Conservation (phyloP, 164 flowering plant species). For the Amborella trichopoda region DNA sequence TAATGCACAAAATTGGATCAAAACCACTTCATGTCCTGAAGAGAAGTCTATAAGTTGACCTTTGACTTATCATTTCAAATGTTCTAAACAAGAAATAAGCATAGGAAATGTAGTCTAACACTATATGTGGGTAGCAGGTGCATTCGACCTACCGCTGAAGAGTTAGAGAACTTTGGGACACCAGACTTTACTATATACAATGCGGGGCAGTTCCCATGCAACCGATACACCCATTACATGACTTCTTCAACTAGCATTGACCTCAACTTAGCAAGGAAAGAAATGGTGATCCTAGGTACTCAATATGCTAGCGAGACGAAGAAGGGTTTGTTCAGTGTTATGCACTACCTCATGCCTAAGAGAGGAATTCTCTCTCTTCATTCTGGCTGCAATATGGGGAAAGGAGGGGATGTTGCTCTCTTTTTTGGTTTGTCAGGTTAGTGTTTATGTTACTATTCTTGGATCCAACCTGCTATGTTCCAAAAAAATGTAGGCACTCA, state of each 20-base stretch:
- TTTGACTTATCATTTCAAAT: too few species aligned
- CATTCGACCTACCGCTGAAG: constrained; percentile 96
- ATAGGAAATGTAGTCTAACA: too few species aligned
- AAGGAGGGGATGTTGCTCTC: constrained; percentile 95
- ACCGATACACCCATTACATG: constrained; percentile 98
- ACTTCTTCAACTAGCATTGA: constrained; percentile 98
- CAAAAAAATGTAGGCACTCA: neutral
- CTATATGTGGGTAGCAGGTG: constrained; percentile 80
- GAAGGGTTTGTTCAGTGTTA: constrained; percentile 91
- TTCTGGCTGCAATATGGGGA: constrained; percentile 99
- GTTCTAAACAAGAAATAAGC: too few species aligned
- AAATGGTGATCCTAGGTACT: constrained; percentile 99
- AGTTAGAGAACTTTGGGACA: constrained; percentile 94
- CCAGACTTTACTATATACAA: constrained; percentile 99
- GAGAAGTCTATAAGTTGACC: too few species aligned
- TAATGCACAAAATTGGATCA: too few species aligned
- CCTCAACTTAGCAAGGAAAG: constrained; percentile 78
- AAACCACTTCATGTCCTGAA: too few species aligned
- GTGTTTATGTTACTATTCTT: constrained; percentile 2
- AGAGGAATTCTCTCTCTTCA: constrained; percentile 91
- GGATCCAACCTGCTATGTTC: neutral
- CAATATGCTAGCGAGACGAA: constrained; percentile 99
- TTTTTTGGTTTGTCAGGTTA: constrained; percentile 97
- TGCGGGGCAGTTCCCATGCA: constrained; percentile 98
- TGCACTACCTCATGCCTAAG: constrained; percentile 99